Evolutionary conservation across 371 early-diverging fungal species (phyloP).

Genomic region (Lichtheimia ramosa): DNA sequence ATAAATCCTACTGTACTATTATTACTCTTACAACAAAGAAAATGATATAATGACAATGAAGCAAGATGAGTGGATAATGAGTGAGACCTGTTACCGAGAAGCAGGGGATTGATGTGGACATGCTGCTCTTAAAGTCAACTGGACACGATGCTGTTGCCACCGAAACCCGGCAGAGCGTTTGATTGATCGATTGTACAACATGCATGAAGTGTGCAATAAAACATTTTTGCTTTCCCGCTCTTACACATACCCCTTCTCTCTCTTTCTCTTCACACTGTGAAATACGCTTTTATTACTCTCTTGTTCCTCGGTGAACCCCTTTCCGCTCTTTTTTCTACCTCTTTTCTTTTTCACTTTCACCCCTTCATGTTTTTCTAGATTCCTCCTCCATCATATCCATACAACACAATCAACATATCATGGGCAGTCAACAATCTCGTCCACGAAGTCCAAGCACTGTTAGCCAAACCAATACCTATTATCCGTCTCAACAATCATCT

Average conservation of each 20-base stretch:
- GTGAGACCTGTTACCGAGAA: too few relatives aligned
- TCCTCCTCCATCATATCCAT: not conserved
- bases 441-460: constrained; percentile 18
- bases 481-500: constrained; percentile 13
- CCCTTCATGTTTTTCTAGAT: not conserved
- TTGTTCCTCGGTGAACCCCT: constrained; percentile 1
- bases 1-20: not conserved
- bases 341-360: constrained; percentile 4
- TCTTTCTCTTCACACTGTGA: not conserved
- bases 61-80: not conserved
- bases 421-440: constrained; percentile 42
- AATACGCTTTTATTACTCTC: not conserved
- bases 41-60: constrained; percentile 5
- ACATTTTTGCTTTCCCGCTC: constrained; percentile 5
- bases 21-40: constrained; percentile 6
- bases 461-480: constrained; percentile 23
- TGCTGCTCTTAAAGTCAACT: not conserved
- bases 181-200: constrained; percentile 6
- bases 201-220: not conserved
- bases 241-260: constrained; percentile 1
- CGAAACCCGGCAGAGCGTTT: not conserved
- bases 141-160: not conserved
- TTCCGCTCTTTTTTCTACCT: constrained; percentile 11
- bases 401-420: constrained; percentile 4
- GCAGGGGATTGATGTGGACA: too few relatives aligned